A percentile compares a stretch with the other conserved stretches of the same genome.
These are phyloP conservation scores for Camelina hispida DNA, from an alignment of 345 rosid species.

Conservation along the genomic window DNA sequence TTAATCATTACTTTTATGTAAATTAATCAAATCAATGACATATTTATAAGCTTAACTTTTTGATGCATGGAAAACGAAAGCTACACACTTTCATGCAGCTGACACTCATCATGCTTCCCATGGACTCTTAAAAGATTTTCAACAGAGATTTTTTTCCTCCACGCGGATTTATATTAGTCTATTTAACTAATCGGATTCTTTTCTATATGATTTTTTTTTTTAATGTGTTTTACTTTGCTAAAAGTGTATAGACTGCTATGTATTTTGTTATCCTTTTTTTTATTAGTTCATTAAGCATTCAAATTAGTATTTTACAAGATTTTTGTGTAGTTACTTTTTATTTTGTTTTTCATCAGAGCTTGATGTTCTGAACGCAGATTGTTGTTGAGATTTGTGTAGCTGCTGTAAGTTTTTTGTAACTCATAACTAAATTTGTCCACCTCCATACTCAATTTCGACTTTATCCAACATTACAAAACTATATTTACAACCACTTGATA, in stretches of 20 bases:
- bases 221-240: background rate
- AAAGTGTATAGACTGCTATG: background rate
- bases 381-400: background rate
- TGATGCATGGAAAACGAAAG: conserved; percentile 41
- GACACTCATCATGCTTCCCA: conserved; percentile 46
- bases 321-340: background rate
- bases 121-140: conserved; percentile 37
- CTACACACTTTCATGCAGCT: conserved; percentile 44
- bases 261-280: background rate
- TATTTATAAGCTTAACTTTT: conserved; percentile 26
- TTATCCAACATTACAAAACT: background rate
- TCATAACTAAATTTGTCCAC: no score
- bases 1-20: conserved; percentile 26
- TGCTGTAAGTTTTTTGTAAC: background rate
- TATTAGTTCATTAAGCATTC: background rate
- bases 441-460: background rate
- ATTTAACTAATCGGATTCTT: conserved; percentile 26
- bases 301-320: background rate
- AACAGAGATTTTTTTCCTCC: conserved; percentile 37
- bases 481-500: conserved; percentile 2
- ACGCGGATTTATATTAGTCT: conserved; percentile 32
- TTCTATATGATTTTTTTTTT: background rate
- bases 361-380: background rate
- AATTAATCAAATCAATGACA: conserved; percentile 3
- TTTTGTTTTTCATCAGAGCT: background rate